Conservation (phyloP, 495 filamentous ascomycete genomes). For the Penicillium turbatum region DNA sequence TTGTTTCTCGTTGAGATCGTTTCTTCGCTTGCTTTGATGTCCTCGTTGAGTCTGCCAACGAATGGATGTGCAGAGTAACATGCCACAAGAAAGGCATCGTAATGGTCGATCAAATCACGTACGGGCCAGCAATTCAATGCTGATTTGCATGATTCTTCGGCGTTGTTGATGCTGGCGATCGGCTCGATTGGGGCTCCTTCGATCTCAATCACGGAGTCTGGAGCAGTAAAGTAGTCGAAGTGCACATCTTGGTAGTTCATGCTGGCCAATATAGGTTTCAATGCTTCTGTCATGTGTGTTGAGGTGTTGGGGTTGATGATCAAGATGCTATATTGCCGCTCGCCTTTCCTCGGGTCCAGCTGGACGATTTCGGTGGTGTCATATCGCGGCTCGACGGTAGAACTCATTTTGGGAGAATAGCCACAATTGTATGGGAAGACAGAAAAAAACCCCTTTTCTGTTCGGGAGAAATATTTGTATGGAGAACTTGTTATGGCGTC, state of each 20-base stretch:
- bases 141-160: conserved; percentile 47
- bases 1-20: conserved; percentile 29
- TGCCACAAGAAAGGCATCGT: conserved; percentile 77
- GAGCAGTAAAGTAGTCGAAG: conserved; percentile 56
- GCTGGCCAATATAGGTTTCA: conserved; percentile 58
- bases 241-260: conserved; percentile 46
- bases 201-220: conserved; percentile 27
- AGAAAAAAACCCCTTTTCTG: neutral
- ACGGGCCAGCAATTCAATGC: conserved; percentile 54
- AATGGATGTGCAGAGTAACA: conserved; percentile 90
- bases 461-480: neutral
- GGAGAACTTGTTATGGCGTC: neutral
- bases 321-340: conserved; percentile 50
- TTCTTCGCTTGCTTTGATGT: conserved; percentile 27
- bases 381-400: neutral
- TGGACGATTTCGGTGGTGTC: neutral
- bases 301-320: conserved; percentile 93
- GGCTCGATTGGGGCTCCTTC: conserved; percentile 29
- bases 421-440: neutral
- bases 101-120: conserved; percentile 48
- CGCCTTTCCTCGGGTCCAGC: conserved; percentile 18
- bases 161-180: conserved; percentile 46
- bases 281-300: conserved; percentile 69
- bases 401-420: neutral
- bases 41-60: conserved; percentile 53